Evolutionary conservation across 139 green algal species (phyloP), one percentile per base, ranked within the genome.

Genomic region (Coelastrella sp.): DNA sequence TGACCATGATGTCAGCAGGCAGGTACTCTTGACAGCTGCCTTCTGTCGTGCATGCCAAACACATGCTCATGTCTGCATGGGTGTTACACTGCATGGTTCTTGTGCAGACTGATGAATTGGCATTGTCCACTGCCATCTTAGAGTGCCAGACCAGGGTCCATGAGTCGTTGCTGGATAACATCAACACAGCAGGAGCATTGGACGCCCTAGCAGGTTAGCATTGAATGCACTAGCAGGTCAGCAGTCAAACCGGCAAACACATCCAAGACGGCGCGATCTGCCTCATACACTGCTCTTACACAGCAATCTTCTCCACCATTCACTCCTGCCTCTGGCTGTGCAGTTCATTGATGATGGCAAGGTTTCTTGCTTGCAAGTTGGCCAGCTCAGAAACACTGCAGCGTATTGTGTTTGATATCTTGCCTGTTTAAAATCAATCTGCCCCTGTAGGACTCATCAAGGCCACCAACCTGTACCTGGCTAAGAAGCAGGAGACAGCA

Each of bases 171-270:
- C 94, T 93, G 8, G 98, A 99, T 95, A 99, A 98, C 94, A 94
- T 99, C 78, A 96, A 99, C 95, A 99, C 98, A 4, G 80, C 93
- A 12, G 94, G 59, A 0, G 98, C 96, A 7, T 96, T 99, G 91
- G 92, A 96, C 73, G 91, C 95, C 6, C 79, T 99, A 7, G 74
- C 74, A 80, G 25, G 25, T 20, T 19, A 58, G 9, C 9, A 49
- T 49, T 49, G 35, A 3, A 49, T 49, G 35, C 35, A 49, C 35
- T 3, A 49, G 35, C 35, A 49, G 35, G 35, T 49, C 35, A 49
- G 35, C 35, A 49, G 35, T 49, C 35, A 49, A 49, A 49, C 35
- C 35, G 35, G 35, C 35, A 49, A 49, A 49, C 35, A 49, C 35
- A 49, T 49, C 35, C 35, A 49, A 49, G 35, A 3, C 35, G 35